A percentile compares a stretch with the other conserved stretches of the same genome.
phyloP scores from a whole-genome alignment of 2,329 filamentous ascomycete genomes.

The Colletotrichum orbiculare region DNA sequence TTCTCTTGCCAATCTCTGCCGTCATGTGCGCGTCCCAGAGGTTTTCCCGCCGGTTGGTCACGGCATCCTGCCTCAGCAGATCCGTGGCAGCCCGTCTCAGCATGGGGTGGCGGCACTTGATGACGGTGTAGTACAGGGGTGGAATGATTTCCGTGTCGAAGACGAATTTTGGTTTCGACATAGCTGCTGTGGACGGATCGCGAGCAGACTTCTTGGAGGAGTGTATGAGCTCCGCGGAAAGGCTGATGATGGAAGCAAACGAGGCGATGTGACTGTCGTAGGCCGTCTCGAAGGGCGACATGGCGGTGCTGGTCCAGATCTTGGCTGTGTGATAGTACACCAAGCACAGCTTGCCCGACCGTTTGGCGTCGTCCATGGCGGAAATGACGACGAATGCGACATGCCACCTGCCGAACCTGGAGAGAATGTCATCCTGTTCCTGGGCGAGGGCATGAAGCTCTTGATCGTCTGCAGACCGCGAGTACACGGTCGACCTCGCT shows the following conservation, averaged over 20 bases:
- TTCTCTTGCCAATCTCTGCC: constrained; percentile 46
- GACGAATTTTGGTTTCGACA: constrained; percentile 43
- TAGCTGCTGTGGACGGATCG: constrained; percentile 33
- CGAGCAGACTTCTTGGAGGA: constrained; percentile 16
- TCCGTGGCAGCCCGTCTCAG: constrained; percentile 51
- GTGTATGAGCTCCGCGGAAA: constrained; percentile 39
- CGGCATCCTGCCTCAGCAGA: constrained; percentile 47
- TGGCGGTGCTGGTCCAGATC: constrained; percentile 47
- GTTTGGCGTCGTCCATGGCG: constrained; percentile 38
- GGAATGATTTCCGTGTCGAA: constrained; percentile 57
- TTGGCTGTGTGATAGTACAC: constrained; percentile 50
- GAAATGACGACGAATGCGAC: constrained; percentile 44
- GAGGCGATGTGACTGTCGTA: constrained; percentile 49
- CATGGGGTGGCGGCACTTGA: constrained; percentile 54
- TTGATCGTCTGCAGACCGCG: constrained; percentile 41
- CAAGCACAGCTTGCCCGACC: constrained; percentile 44
- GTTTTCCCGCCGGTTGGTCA: constrained; percentile 50
- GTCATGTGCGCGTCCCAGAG: constrained; percentile 50
- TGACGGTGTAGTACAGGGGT: constrained; percentile 53
- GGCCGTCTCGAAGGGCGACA: constrained; percentile 45
- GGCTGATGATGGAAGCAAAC: constrained; percentile 51
- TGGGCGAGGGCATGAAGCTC: constrained; percentile 41
- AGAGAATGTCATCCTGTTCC: constrained; percentile 48
- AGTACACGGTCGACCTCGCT: constrained; percentile 42
- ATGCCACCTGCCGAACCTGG: constrained; percentile 43